Evolutionary conservation across 2,329 filamentous ascomycete species (phyloP), one percentile per base, ranked within the genome.

Genomic region (Ascochyta viciae-villosae): DNA sequence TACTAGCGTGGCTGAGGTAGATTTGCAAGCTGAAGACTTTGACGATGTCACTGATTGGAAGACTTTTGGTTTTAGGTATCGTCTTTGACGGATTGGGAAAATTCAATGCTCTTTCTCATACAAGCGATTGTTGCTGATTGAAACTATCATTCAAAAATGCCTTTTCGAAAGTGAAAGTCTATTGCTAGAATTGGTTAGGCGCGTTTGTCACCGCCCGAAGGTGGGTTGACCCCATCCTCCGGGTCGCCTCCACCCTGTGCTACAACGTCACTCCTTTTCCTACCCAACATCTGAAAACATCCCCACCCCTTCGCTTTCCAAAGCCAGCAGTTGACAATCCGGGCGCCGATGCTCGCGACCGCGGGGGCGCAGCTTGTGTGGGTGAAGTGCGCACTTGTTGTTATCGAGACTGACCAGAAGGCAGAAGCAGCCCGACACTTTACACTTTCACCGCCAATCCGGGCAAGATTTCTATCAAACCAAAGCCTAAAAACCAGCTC

Each of bases 41-140:
- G 66, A 71, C 23, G 65, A 71, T 54, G 57, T 64, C 9, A 68
- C 67, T 1, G 66, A 67, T 39, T 67, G 62, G 65, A 61, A 62
- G 35, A 69, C 65, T 0, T 66, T 63, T 44, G 61, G 67, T 1
- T 71, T 69, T 45, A 59, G 65, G 39, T 69, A 71, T 52, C 60
- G 64, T n/a, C 31, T 67, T 6, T 54, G 24, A 43, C 19, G 31
- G 6, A 27, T n/a, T 6, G 6, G 19, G 3, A 3, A 15, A 6
- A 34, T 34, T 2, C 4, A 13, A 5, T 13, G 31, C n/a, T 34
- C 4, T 34, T 2, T 10, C 8, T 26, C 8, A 26, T 19, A 19
- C 19, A 19, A 19, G 19, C 19, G 24, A 4, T 26, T 26, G 4
- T 6, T 8, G 24, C 24, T 26, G 24, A 26, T 6, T 26, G 8